These are phyloP conservation scores for Kalmusia sp. DNA, from an alignment of 2,329 filamentous ascomycete genomes.

Conservation along the genomic window DNA sequence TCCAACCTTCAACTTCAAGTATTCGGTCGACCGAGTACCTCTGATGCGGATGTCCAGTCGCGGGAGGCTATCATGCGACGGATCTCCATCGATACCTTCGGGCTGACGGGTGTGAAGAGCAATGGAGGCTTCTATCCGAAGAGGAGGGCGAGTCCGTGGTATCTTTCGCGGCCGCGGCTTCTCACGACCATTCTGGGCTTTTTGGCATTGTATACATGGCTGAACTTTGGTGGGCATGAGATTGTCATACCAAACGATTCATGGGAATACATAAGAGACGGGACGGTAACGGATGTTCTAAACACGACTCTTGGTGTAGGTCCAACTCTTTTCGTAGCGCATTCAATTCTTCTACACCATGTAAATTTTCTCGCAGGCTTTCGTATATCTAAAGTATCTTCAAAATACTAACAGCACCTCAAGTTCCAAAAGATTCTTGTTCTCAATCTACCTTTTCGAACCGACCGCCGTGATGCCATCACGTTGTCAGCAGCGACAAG, in stretches of 20 bases:
- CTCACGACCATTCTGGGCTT: slow-evolving; percentile 33
- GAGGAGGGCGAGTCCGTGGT: slow-evolving; percentile 26
- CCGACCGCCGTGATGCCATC: slow-evolving; percentile 62
- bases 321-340: slow-evolving; percentile 2
- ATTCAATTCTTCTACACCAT: slow-evolving; percentile 51
- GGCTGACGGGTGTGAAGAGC: slow-evolving; percentile 28
- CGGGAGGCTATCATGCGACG: slow-evolving; percentile 25
- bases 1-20: slow-evolving; percentile 2
- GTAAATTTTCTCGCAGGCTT: slow-evolving; percentile 62
- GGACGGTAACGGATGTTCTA: slow-evolving; percentile 30
- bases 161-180: slow-evolving; percentile 27
- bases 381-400: slow-evolving; percentile 59
- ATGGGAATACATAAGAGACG: slow-evolving; percentile 29
- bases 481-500: slow-evolving; percentile 57
- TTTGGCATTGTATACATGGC: slow-evolving; percentile 27
- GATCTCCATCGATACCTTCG: slow-evolving; percentile 38
- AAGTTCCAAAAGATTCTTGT: slow-evolving; percentile 64
- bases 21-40: slow-evolving; percentile 4
- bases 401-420: slow-evolving; percentile 28
- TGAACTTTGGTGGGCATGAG: slow-evolving; percentile 20
- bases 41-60: slow-evolving; percentile 17
- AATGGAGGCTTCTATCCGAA: slow-evolving; percentile 25
- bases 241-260: slow-evolving; percentile 30
- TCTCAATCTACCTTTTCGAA: slow-evolving; percentile 60
- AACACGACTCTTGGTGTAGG: slow-evolving; percentile 38